Base-by-base conservation (phyloP, 345 rosid species). In the Reutealis trisperma region DNA sequence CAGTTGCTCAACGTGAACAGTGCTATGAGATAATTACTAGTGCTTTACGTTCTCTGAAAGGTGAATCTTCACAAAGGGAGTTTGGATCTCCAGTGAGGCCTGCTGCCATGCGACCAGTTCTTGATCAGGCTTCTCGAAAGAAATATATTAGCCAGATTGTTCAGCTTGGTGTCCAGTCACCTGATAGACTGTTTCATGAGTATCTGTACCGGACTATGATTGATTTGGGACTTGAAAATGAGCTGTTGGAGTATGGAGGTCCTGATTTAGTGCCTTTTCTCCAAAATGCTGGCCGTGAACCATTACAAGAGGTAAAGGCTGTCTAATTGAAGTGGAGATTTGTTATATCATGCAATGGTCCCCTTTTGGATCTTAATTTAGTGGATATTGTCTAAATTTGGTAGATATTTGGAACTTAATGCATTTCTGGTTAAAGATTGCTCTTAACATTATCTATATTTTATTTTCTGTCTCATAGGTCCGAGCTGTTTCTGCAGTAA, bases 221-320 rank as follows among this genome's bases (percentile, higher is more conserved):
- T 66, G 90, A 91, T 83, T 85, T 93, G 83, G 94, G 97, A 75
- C 92, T 96, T 80, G 99, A 96, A 84, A 79, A 92, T 75, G 98
- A 96, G 89, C 89, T 96, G 59, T 77, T 93, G 85, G 99, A 96
- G 88, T 96, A 87, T 70, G 99, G 99, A 75, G 99, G 99, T 75
- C 92, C 96, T 22, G 99, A 93, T 86, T 90, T 96, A 87, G 91
- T 93, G 81, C 99, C 98, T 79, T 96, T 96, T 83, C 87, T 96
- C 63, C 98, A 93, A 80, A 89, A 77, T 85, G 94, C 90, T 67
- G 97, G 93, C 79, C 86, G 88, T 69, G 89, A 84, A 72, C 78
- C 91, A 68, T 83, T 82, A 44, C 89, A 84, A 80, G 94, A 96
- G 96, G 99, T 96, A 75, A 51, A 37, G 45, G 42, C 22, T 71